These are phyloP conservation scores for Saccharomycopsis schoenii DNA, from an alignment of 805 yeast genomes.

Conservation along the genomic window DNA sequence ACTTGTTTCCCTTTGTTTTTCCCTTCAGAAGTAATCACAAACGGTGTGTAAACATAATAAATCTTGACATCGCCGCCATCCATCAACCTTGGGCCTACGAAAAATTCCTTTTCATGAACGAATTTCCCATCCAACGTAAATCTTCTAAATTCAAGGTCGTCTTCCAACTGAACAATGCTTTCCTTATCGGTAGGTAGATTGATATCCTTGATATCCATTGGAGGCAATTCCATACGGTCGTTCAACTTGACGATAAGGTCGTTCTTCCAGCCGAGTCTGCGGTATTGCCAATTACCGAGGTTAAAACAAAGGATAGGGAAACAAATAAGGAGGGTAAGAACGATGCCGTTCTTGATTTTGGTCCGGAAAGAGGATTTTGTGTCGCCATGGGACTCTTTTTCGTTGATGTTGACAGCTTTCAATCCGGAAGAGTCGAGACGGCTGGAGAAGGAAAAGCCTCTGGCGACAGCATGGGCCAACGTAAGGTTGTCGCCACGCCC, in stretches of 20 bases:
- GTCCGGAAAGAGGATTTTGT: neutral
- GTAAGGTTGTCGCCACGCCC: neutral
- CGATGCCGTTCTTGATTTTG: slow-evolving; percentile 9
- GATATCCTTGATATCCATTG: slow-evolving; percentile 62
- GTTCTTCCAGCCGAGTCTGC: slow-evolving; percentile 80
- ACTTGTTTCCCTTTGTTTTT: slow-evolving; percentile 67
- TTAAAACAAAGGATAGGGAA: slow-evolving; percentile 85
- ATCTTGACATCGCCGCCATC: slow-evolving; percentile 55
- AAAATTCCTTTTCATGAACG: slow-evolving; percentile 77
- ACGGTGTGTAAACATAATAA: slow-evolving; percentile 72
- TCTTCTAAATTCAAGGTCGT: slow-evolving; percentile 71
- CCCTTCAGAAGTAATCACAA: slow-evolving; percentile 36
- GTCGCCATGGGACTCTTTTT: neutral
- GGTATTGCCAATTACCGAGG: slow-evolving; percentile 89
- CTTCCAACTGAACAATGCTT: slow-evolving; percentile 10
- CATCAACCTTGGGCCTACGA: slow-evolving; percentile 80
- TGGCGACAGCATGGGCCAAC: neutral
- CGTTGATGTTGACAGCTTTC: slow-evolving; percentile 6
- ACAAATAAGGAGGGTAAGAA: slow-evolving; percentile 33
- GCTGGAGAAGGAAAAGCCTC: neutral
- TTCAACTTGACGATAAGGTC: slow-evolving; percentile 75
- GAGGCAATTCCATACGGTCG: slow-evolving; percentile 63
- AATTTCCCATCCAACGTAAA: slow-evolving; percentile 71
- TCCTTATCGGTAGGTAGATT: slow-evolving; percentile 50
- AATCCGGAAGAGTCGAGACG: neutral